Base-by-base conservation (phyloP, 345 rosid genomes). In the Lepidium africanum region DNA sequence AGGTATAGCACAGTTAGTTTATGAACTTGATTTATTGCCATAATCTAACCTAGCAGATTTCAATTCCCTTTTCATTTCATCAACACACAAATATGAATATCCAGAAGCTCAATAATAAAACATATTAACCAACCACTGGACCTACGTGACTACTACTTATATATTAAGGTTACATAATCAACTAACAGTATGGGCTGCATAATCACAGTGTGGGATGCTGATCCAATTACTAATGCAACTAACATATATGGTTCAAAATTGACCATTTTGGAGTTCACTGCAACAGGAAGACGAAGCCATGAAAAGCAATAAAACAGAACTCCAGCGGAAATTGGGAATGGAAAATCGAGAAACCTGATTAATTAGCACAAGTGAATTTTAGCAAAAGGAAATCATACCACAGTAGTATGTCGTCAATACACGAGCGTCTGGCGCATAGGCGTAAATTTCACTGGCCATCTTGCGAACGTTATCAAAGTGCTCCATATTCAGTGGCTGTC, bases 371-470 rank as follows among this genome's bases (percentile, higher is more conserved):
- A 16, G 49, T 36, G n/a, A 72, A 15, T 37, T 47, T 33, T 16
- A 56, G 16, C 58, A 21, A 56, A 58, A 35, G 46, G 63, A 62
- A 63, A 50, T 46, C 85, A 51, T 74, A 88, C 97, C 99, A 71
- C 89, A 88, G 73, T 93, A 93, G 72, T 93, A 93, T 14, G 96
- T 88, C 58, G 97, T 93, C 77, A 90, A 81, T 59, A 93, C 83
- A 65, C 98, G 97, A 47, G 98, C 97, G 80, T 93, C 98, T 2
- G 96, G 92, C 43, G 98, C 97, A 68, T 88, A 86, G 15, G 89
- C 82, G 71, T 86, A 89, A 78, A 93, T 82, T 76, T 87, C 89
- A 76, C 88, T 81, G 17, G 98, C 98, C 90, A 90, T 81, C 63
- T 66, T 84, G 77, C 96, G 85, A 51, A 93, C 75, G 54, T 83